Base-by-base conservation (phyloP, 1,139 yeast genomes). In the Candida gigantensis region DNA sequence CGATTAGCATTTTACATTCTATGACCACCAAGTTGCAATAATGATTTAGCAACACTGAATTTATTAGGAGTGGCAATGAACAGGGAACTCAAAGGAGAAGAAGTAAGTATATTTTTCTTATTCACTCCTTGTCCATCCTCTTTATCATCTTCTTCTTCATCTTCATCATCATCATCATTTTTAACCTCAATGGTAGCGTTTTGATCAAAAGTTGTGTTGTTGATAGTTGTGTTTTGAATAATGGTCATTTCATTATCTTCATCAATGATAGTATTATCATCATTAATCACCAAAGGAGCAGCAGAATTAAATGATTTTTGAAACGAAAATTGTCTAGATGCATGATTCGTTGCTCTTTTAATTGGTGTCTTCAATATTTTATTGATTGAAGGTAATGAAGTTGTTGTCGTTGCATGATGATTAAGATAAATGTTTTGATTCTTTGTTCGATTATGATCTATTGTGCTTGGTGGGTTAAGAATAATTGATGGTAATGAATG, bases 51-150 rank as follows among this genome's bases (percentile, higher is more conserved):
- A 38, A 71, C 75, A 36, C 70, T 65, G 45, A 71, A 71, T 38
- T 73, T 66, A 49, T 68, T 71, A 36, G 77, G 77, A n/a, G 77
- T 71, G n/a, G 73, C 74, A 43, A 69, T 64, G 32, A 54, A 51
- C 32, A 55, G 52, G 39, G 58, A 57, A 24, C 53, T 47, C 29
- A 64, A 50, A n/a, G 74, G 74, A 20, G 72, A 64, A 8, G 64
- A 52, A 16, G 54, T 46, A 18, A 57, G 47, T 8, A 58, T 41
- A 32, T 50, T 45, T 33, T 43, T 44, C 37, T 38, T 49, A 45
- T 50, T 34, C 15, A 43, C n/a, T n/a, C 42, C 31, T 47, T 45
- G 19, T 30, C 17, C 13, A 6, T 20, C 23, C 3, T 20, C 23
- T 9, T 15, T 19, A 5, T 24, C 18, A 5, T 32, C 40, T 27